phyloP scores from a whole-genome alignment of 352 stramenopile genomes.

The Globisporangium yorkense region DNA sequence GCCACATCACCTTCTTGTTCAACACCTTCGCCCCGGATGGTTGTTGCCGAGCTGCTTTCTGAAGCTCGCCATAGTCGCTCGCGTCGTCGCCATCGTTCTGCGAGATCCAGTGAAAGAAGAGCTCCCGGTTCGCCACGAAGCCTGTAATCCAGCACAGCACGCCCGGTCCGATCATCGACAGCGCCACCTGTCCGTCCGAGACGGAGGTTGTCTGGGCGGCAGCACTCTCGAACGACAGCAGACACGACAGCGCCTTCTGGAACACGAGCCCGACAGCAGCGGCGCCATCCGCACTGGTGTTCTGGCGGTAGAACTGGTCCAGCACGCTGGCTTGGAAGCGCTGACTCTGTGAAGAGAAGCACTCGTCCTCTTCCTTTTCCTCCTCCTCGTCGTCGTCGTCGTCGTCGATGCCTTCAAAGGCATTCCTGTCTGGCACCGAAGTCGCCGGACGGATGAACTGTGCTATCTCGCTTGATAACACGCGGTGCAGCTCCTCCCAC shows the following conservation, averaged over 20 bases:
- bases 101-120: slow-evolving; percentile 54
- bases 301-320: slow-evolving; percentile 44
- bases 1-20: slow-evolving; percentile 25
- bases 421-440: background rate
- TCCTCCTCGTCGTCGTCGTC: slow-evolving; percentile 21
- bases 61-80: slow-evolving; percentile 12
- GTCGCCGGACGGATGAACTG: slow-evolving; percentile 31
- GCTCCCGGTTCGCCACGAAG: slow-evolving; percentile 45
- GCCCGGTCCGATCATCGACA: slow-evolving; percentile 2
- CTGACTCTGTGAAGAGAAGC: slow-evolving; percentile 3
- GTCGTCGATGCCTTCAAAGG: background rate
- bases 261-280: slow-evolving; percentile 34
- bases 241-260: slow-evolving; percentile 39
- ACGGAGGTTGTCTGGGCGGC: background rate
- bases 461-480: slow-evolving; percentile 30
- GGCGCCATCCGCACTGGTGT: slow-evolving; percentile 37
- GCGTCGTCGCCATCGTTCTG: slow-evolving; percentile 19
- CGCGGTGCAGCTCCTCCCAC: slow-evolving; percentile 35
- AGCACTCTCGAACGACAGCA: slow-evolving; percentile 37
- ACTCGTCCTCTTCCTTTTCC: slow-evolving; percentile 14
- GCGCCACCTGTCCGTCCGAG: background rate
- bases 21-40: background rate
- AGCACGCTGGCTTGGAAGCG: slow-evolving; percentile 35
- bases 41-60: background rate
- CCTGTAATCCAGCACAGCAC: slow-evolving; percentile 29